Evolutionary conservation across 768 basidiomycete genomes (phyloP), one percentile per base, ranked within the genome.

Genomic region (Melanogaster broomeanus): DNA sequence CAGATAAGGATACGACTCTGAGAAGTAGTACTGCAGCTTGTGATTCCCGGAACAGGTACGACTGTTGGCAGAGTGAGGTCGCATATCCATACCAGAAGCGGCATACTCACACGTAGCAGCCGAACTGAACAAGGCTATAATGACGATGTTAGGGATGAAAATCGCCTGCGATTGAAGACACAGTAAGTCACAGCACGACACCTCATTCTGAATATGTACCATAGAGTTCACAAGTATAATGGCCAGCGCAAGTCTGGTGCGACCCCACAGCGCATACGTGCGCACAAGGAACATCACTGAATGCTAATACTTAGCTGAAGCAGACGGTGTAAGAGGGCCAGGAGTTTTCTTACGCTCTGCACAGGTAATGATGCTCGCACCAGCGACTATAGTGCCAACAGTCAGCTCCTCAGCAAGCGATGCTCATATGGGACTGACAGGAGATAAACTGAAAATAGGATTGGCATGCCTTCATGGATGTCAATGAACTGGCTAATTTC

Each of bases 261-360:
- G 42, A 5, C 33, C 48, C 48, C 48, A 49, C 41, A 49, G 22
- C 25, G 28, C 42, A 30, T 49, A 49, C 15, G 41, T 45, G 10
- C 48, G 48, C 28, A 45, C 42, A 28, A 45, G 42, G 25, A 49
- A 49, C 42, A 49, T 28, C 16, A 27, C 25, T 27, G n/a, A n/a
- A n/a, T n/a, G 28, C 48, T 49, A 34, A 4, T 34, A 4, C 12
- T 11, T 12, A 34, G 33, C 11, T 3, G 33, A 34, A 34, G 33
- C 11, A 11, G 33, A 34, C 12, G 33, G 9, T 18, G 42, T 11
- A 24, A 18, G 6, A 13, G 33, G 9, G 48, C 6, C 15, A 18
- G 25, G 25, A 49, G 30, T 8, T 6, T 2, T 18, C 27, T 18
- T 30, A 49, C 48, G 22, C 18, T 49, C 48, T 30, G 48, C 48